Conservation (phyloP, 108 stramenopile genomes). For the Nitzschia sp. region DNA sequence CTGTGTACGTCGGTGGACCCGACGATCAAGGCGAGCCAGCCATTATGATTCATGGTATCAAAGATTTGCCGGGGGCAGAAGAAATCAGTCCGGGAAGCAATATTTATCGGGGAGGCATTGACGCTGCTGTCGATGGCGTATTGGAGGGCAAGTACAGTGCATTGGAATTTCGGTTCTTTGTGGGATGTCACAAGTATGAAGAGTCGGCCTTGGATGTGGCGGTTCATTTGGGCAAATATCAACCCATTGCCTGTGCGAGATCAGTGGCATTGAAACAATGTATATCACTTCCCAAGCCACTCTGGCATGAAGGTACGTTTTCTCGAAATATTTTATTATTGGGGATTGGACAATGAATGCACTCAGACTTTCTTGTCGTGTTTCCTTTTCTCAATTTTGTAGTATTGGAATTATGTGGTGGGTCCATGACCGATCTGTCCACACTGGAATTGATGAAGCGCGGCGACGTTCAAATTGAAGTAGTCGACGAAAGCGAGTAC, state of each 20-base stretch:
- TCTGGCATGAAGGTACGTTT: conserved; percentile 79
- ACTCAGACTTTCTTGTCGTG: conserved; percentile 84
- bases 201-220: conserved; percentile 51
- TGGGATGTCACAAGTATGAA: conserved; percentile 58
- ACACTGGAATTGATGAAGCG: conserved; percentile 67
- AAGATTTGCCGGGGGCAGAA: conserved; percentile 58
- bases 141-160: conserved; percentile 65
- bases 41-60: conserved; percentile 72
- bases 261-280: conserved; percentile 85
- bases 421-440: conserved; percentile 67
- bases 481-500: conserved; percentile 39
- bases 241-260: conserved; percentile 75
- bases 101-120: conserved; percentile 73
- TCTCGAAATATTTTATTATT: too few relatives aligned
- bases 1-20: conserved; percentile 78
- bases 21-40: conserved; percentile 71
- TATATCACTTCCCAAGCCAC: conserved; percentile 78
- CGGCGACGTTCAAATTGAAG: conserved; percentile 57
- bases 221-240: conserved; percentile 61
- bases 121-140: conserved; percentile 77
- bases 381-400: conserved; percentile 11
- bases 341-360: too few relatives aligned
- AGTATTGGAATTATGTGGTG: conserved; percentile 79
- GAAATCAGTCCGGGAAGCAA: conserved; percentile 73
- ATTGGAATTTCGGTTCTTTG: conserved; percentile 84